A percentile compares a stretch with the other conserved stretches of the same genome.
Conservation (phyloP, 2,329 filamentous ascomycete species). For the Macrophomina phaseolina region DNA sequence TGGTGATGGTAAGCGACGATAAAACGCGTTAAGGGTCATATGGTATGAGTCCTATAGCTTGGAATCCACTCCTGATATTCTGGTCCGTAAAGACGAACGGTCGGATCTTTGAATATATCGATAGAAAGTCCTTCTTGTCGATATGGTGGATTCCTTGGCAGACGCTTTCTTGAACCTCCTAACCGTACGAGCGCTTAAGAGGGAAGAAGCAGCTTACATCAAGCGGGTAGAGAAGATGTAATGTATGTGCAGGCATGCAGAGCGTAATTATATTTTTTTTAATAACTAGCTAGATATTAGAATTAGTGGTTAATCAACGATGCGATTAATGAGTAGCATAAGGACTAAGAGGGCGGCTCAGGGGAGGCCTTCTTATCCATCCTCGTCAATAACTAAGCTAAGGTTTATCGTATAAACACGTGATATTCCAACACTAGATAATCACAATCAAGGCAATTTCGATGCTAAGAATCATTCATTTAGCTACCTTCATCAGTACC, state of each 20-base stretch:
- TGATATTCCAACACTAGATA: no score
- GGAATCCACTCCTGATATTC: slow-evolving; percentile 31
- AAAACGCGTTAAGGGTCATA: slow-evolving; percentile 31
- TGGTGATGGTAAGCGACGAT: slow-evolving; percentile 29
- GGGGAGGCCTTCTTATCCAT: no score
- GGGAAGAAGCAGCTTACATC: slow-evolving; percentile 23
- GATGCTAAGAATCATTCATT: no score
- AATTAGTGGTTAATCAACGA: no score
- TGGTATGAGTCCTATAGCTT: slow-evolving; percentile 31
- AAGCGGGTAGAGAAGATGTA: slow-evolving; percentile 21
- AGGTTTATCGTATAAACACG: no score
- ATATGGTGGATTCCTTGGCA: slow-evolving; percentile 21
- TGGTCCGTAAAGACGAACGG: slow-evolving; percentile 26
- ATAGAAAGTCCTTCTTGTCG: slow-evolving; percentile 23
- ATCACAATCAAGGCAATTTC: no score
- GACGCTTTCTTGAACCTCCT: not conserved
- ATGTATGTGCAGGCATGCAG: slow-evolving; percentile 25
- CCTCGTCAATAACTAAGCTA: no score
- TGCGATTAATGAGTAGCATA: no score
- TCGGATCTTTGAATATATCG: slow-evolving; percentile 21
- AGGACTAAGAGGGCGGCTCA: no score
- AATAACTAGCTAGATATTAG: no score
- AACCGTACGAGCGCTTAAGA: slow-evolving; percentile 29
- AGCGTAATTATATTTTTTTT: no score
- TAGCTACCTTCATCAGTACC: no score